Evolutionary conservation across 345 rosid species (phyloP), one percentile per base, ranked within the genome.

Genomic region (Conringia planisiliqua): DNA sequence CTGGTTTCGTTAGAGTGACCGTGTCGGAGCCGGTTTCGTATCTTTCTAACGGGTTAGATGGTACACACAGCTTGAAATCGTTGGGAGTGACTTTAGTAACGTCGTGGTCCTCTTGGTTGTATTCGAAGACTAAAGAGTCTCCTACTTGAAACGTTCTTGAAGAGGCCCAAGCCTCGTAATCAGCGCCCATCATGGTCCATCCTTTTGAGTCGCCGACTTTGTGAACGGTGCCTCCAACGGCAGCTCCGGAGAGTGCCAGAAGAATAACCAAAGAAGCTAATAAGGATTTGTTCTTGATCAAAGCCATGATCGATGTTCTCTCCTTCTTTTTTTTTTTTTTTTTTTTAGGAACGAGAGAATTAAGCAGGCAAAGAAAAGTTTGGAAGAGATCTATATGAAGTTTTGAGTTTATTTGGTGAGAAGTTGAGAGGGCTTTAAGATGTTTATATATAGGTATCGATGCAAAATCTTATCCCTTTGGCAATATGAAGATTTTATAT

Each of bases 101-200:
- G 12, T 71, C 60, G 18, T 71, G 75, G 57, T 20, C 20, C 0
- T 10, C 46, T 0, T 32, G 59, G 32, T 44, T 48, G 67, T 71
- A 71, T 32, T 55, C n/a, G 11, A 60, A 70, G 44, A 57, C 66
- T 29, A 32, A 35, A 11, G 58, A 46, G 58, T 66, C 58, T 26
- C 58, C 66, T 17, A 36, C 66, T 35, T 61, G 29, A 11, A 36
- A 61, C 10, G 27, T 36, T 39, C 4, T 61, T 17, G 43, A 35
- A 36, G 66, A 35, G 36, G 30, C 47, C 47, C 47, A 61, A 17
- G 8, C 27, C 12, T 13, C 29, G 17, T 61, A 61, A 14, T 61
- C 22, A 2, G 8, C 36, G 24, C 9, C 36, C 36, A 33, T 33
- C 36, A 38, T 38, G 12, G 13, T 38, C 42, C 42, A 39, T 11